Evolutionary conservation across 371 early-diverging fungal genomes (phyloP).

Genomic region (Mortierella sp.): DNA sequence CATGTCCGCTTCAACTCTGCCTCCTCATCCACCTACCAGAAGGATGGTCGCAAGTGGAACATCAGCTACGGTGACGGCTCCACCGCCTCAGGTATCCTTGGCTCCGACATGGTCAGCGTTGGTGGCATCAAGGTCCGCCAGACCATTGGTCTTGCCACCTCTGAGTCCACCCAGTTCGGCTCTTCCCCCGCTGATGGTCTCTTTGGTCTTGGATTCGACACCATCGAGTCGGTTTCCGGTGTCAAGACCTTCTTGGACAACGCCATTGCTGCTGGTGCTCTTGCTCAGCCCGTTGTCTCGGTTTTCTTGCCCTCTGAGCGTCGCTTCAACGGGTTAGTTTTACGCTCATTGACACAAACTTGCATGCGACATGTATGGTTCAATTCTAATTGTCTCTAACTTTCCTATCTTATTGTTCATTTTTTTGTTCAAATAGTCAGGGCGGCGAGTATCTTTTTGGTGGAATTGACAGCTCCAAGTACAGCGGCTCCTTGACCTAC

Average conservation of each 20-base stretch:
- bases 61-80: constrained; percentile 61
- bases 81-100: constrained; percentile 55
- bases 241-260: constrained; percentile 61
- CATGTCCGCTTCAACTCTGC: constrained; percentile 52
- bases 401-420: neutral
- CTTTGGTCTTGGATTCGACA: constrained; percentile 58
- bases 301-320: constrained; percentile 49
- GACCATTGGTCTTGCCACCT: constrained; percentile 54
- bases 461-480: constrained; percentile 67
- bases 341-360: neutral
- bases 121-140: constrained; percentile 59
- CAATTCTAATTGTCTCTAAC: neutral
- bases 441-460: constrained; percentile 72
- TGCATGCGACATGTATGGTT: neutral
- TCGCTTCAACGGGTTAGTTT: neutral
- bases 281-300: constrained; percentile 56
- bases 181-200: constrained; percentile 52
- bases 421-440: neutral
- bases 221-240: constrained; percentile 39
- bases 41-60: constrained; percentile 48
- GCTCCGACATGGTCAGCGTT: constrained; percentile 57
- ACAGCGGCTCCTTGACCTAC: constrained; percentile 65
- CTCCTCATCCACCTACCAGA: constrained; percentile 56
- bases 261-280: constrained; percentile 42
- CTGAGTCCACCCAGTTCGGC: constrained; percentile 43